Evolutionary conservation across 106 monocot species (phyloP).

Genomic region (Dactylorhiza incarnata): DNA sequence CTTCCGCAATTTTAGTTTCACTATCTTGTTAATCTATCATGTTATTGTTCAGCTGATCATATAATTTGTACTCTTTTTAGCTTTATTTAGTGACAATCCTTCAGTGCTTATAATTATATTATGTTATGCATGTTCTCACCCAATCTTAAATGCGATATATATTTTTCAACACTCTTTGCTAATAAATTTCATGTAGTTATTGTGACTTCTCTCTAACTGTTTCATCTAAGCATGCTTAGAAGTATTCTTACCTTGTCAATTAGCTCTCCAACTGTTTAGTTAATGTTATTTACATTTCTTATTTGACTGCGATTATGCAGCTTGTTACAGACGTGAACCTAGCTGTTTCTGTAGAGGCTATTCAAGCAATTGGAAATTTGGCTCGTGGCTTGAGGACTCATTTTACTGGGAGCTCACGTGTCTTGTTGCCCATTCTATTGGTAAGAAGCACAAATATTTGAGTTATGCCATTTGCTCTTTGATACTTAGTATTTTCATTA

Average conservation of each 20-base stretch:
- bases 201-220: neutral
- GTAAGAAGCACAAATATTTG: slow-evolving; percentile 30
- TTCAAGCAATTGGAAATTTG: slow-evolving; percentile 91
- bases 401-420: slow-evolving; percentile 79
- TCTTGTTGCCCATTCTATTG: slow-evolving; percentile 76
- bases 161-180: neutral
- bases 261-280: neutral
- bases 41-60: neutral
- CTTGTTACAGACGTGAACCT: slow-evolving; percentile 92
- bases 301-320: slow-evolving; percentile 27
- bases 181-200: neutral
- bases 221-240: neutral
- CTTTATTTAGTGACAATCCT: neutral
- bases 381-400: slow-evolving; percentile 81
- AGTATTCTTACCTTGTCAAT: neutral
- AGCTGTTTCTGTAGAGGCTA: slow-evolving; percentile 93
- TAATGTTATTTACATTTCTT: neutral
- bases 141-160: neutral
- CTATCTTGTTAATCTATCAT: neutral
- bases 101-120: neutral
- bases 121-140: slow-evolving; percentile 1
- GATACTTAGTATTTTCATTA: neutral
- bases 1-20: neutral
- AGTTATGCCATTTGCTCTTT: neutral
- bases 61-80: neutral